phyloP scores from a whole-genome alignment of 2,329 filamentous ascomycete genomes.

The Ilyonectria sp. region DNA sequence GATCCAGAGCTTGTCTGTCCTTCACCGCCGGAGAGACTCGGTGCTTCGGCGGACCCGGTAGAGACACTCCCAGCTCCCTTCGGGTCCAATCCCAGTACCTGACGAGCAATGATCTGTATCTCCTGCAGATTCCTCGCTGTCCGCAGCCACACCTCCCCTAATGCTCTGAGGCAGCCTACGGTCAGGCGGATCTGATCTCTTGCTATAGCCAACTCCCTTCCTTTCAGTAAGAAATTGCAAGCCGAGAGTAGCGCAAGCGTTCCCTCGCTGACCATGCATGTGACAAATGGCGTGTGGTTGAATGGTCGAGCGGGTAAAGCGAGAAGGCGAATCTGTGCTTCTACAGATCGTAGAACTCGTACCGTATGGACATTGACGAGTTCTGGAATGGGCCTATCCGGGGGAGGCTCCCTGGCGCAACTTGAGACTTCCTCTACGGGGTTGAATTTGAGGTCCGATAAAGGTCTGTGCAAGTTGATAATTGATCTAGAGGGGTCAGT shows the following conservation, averaged over 20 bases:
- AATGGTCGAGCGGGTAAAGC: slow-evolving; percentile 29
- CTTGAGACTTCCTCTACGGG: slow-evolving; percentile 32
- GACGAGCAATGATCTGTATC: slow-evolving; percentile 40
- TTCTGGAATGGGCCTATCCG: slow-evolving; percentile 21
- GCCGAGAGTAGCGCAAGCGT: slow-evolving; percentile 35
- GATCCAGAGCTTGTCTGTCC: background rate
- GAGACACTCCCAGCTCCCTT: background rate
- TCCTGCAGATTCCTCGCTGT: slow-evolving; percentile 38
- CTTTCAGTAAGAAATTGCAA: slow-evolving; percentile 28
- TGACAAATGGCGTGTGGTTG: slow-evolving; percentile 32
- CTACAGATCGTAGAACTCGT: slow-evolving; percentile 31
- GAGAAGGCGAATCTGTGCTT: slow-evolving; percentile 36
- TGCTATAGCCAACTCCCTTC: slow-evolving; percentile 24
- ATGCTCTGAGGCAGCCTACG: slow-evolving; percentile 30
- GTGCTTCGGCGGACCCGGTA: background rate
- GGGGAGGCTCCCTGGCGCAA: slow-evolving; percentile 32
- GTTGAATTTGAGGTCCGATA: slow-evolving; percentile 39
- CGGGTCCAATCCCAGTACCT: slow-evolving; percentile 24
- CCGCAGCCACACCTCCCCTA: slow-evolving; percentile 33
- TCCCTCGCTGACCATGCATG: slow-evolving; percentile 41
- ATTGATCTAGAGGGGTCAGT: slow-evolving; percentile 29
- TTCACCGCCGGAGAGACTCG: slow-evolving; percentile 14
- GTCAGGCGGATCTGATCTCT: slow-evolving; percentile 38
- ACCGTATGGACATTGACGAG: slow-evolving; percentile 38
- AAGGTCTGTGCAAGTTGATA: slow-evolving; percentile 34